phyloP scores from a whole-genome alignment of 805 yeast genomes.

The Saccharomycopsis sp. region DNA sequence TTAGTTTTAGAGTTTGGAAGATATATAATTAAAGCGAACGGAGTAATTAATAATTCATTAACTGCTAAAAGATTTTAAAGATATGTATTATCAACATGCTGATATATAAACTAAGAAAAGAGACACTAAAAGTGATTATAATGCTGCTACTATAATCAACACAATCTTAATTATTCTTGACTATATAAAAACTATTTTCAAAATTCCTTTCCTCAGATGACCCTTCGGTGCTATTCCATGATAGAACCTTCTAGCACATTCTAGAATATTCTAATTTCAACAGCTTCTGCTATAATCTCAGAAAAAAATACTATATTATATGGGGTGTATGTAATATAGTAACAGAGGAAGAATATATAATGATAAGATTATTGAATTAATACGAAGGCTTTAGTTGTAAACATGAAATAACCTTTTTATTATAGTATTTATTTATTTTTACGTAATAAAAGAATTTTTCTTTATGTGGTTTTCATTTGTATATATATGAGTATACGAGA shows the following conservation, averaged over 20 bases:
- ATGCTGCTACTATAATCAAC: too few relatives aligned
- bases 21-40: not conserved
- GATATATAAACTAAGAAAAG: not conserved
- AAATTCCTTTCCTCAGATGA: too few relatives aligned
- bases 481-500: too few relatives aligned
- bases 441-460: not conserved
- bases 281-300: not conserved
- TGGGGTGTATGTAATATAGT: not conserved
- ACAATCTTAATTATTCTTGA: too few relatives aligned
- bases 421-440: not conserved
- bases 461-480: too few relatives aligned
- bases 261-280: too few relatives aligned
- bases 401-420: too few relatives aligned
- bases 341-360: slow-evolving; percentile 3
- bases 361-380: not conserved
- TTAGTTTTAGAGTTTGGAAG: not conserved
- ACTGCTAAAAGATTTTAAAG: not conserved
- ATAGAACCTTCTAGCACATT: too few relatives aligned
- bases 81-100: not conserved
- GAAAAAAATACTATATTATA: not conserved
- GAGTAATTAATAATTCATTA: slow-evolving; percentile 1
- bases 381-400: slow-evolving; percentile 1
- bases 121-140: not conserved
- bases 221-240: too few relatives aligned
- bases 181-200: too few relatives aligned